These are phyloP conservation scores for Imleria badia DNA, from an alignment of 768 basidiomycete species.

Conservation along the genomic window DNA sequence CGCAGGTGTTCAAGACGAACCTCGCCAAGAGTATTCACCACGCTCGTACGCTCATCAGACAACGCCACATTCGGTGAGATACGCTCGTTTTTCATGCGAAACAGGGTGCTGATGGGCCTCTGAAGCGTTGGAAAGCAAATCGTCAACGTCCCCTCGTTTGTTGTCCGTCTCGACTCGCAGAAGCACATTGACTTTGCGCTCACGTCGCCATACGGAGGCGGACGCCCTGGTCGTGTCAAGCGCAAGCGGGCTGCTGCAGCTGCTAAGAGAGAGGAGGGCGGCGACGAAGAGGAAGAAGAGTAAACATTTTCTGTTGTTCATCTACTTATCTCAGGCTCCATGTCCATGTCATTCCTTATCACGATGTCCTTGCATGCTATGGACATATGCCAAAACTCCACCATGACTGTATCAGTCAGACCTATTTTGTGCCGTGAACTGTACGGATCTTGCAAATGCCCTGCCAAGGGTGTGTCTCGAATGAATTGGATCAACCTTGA, in stretches of 20 bases:
- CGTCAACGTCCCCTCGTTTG: conserved; percentile 97
- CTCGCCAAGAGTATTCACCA: conserved; percentile 99
- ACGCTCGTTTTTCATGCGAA: background rate
- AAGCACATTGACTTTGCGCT: conserved; percentile 99
- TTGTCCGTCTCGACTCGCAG: conserved; percentile 98
- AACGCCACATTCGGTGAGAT: conserved; percentile 94
- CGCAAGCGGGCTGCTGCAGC: conserved; percentile 95
- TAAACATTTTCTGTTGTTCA: conserved; percentile 37
- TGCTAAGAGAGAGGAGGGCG: conserved; percentile 88
- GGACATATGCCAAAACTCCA: conserved; percentile 31
- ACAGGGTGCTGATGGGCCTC: background rate
- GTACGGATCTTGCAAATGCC: too few species aligned
- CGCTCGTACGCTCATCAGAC: conserved; percentile 96
- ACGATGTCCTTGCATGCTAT: conserved; percentile 34
- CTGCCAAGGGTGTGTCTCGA: background rate
- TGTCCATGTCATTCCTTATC: conserved; percentile 25
- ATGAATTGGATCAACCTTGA: background rate
- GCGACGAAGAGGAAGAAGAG: conserved; percentile 90
- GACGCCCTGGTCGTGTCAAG: conserved; percentile 94
- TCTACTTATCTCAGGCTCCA: conserved; percentile 27
- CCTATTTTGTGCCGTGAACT: too few species aligned
- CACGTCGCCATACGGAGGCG: conserved; percentile 95
- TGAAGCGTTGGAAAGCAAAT: conserved; percentile 97
- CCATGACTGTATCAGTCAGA: conserved; percentile 16
- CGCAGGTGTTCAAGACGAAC: conserved; percentile 99